Base-by-base conservation (phyloP, 23 red algal genomes). In the Cyanidium caldarium region DNA sequence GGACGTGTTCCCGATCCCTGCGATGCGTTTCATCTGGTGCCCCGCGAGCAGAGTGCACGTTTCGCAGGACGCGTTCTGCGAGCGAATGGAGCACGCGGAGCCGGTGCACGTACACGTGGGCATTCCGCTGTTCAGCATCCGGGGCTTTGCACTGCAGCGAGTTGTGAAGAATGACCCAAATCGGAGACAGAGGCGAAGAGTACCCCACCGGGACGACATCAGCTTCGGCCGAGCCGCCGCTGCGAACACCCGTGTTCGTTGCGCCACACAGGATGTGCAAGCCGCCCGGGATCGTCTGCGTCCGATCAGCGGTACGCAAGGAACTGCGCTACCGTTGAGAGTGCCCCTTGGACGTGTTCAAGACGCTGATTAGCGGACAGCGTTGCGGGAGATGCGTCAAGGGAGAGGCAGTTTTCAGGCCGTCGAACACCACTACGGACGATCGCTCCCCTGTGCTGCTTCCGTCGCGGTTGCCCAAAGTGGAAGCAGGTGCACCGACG, bases 71-170 rank as follows among this genome's bases (percentile, higher is more conserved):
- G 51, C 3, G 51, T 61, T 7, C 51, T 61, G 3, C 7, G 21
- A 61, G 51, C 51, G 21, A 61, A 61, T 25, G 51, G 51, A 25
- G 51, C 51, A 7, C 51, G 19, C 5, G 51, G 51, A 5, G 51
- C 21, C 10, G 31, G 21, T 28, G 51, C 51, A 5, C 51, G 51
- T 25, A 61, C 31, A 61, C 51, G 51, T 14, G 51, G n/a, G 51
- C 51, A 25, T 61, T 25, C 51, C 51, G 7, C 51, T 61, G 51
- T 61, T 61, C 21, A 61, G 10, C 23, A 61, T 61, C 23, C 51
- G 51, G 10, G 51, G 51, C 51, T 61, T 61, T 61, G 51, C 51
- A 61, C 51, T 61, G 51, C 51, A 61, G 23, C 51, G 51, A 28
- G 51, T 61, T 28, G 51, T 61, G n/a, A 28, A 61, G 51, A 28